Base-by-base conservation (phyloP, 2,329 filamentous ascomycete genomes). In the Akanthomyces dipterigenus region DNA sequence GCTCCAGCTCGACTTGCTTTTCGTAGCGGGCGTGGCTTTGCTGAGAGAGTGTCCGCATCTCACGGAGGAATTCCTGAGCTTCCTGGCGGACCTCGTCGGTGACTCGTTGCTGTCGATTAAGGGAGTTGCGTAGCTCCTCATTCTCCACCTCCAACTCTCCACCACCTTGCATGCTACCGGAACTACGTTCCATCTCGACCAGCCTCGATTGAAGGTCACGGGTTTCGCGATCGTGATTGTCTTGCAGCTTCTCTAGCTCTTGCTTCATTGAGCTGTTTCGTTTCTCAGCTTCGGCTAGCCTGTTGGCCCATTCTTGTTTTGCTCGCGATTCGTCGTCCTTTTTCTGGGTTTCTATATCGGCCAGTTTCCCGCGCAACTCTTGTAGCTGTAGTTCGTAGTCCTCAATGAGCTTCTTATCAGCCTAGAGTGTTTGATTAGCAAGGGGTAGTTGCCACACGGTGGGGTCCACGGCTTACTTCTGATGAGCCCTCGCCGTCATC, bases 31-130 rank as follows among this genome's bases (percentile, higher is more conserved):
- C 82, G 65, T 86, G 87, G 68, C 89, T 95, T 67, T 92, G 88
- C 66, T 91, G 83, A 5, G 93, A 96, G 51, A 98, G 81, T 50
- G 84, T 79, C 64, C 90, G 87, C 95, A 98, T 99, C 74, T 99
- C 95, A 64, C 85, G 82, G 48, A 99, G 76, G 71, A 93, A 96
- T 55, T 87, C 83, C 61, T 90, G 87, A 0, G 93, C 92, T 75
- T 97, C 91, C 60, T 83, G 85, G 26, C 90, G 86, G 36, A 97
- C 95, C 69, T 96, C 90, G 64, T 96, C 89, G 0, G 92, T 96
- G 2, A 95, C 83, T 62, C 88, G 83, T 66, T 91, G 88, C 72
- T 98, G 93, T 65, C 93, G 82, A 57, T 80, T 77, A 24, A 93
- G 75, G 34, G 88, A 82, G 40, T 75, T 73, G 65, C 88, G 85